These are phyloP conservation scores for Omphalotus olearius DNA, from an alignment of 1,284 basidiomycete genomes.

Conservation along the genomic window DNA sequence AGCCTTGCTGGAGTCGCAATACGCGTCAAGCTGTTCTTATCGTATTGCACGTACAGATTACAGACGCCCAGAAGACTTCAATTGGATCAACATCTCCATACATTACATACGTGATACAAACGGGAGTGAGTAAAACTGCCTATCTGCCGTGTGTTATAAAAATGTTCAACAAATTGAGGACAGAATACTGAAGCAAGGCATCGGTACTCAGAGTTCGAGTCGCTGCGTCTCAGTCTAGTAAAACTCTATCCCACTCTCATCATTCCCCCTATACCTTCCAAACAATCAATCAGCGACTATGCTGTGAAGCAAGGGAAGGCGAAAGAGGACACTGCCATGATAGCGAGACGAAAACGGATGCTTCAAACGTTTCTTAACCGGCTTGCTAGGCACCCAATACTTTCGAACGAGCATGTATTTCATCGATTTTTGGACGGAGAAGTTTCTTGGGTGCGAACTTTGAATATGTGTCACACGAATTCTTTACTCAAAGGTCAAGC, in stretches of 20 bases:
- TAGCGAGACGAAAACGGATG: conserved; percentile 90
- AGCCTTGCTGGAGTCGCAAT: neutral
- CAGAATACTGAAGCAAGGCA: conserved; percentile 84
- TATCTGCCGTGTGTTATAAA: neutral
- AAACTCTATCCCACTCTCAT: conserved; percentile 95
- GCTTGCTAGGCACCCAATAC: conserved; percentile 84
- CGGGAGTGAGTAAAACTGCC: conserved; percentile 63
- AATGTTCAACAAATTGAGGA: conserved; percentile 4
- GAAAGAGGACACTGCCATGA: conserved; percentile 93
- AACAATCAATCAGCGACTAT: conserved; percentile 95
- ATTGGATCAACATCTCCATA: conserved; percentile 85
- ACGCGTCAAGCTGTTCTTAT: neutral
- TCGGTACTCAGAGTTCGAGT: conserved; percentile 97
- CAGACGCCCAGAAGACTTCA: conserved; percentile 93
- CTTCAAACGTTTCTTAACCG: conserved; percentile 94
- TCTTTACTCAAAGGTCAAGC: conserved; percentile 11
- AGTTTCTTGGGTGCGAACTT: conserved; percentile 80
- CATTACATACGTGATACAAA: conserved; percentile 91
- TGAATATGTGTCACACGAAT: conserved; percentile 2
- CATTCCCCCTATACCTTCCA: conserved; percentile 96
- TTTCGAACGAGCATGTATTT: conserved; percentile 93
- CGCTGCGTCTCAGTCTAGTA: conserved; percentile 78
- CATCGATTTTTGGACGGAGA: conserved; percentile 95
- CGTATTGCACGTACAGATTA: conserved; percentile 52
- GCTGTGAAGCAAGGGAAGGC: conserved; percentile 96